Evolutionary conservation across 2,329 filamentous ascomycete species (phyloP), one percentile per base, ranked within the genome.

Genomic region (Botrytis galanthina): DNA sequence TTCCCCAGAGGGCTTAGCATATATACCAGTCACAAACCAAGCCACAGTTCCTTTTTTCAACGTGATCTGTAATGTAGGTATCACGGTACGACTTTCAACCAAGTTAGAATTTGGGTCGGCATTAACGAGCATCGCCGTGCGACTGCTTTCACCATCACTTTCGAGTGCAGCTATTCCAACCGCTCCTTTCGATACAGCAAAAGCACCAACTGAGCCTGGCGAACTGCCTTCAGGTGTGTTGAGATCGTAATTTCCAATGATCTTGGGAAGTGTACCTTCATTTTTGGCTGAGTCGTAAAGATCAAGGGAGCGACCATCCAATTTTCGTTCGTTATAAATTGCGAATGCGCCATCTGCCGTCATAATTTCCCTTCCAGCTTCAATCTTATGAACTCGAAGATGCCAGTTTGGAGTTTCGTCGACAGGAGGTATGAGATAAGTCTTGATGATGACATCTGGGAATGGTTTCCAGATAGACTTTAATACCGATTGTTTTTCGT

Each of bases 51-150:
- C 90, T 62, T 85, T 84, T 71, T 83, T 83, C 51, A 94, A 80
- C 39, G 88, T 89, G 75, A 87, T 85, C 79, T 90, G 88, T 78
- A 95, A 82, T 44, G 90, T 90, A 37, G 93, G 93, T 77, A 95
- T 87, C 60, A 92, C 86, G 6, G 91, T 93, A 74, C 92, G 84
- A 74, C 90, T 89, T 82, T 93, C 90, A 3, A 94, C 85, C 48
- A 95, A 83, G 82, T 95, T 95, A 66, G 90, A 92, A 83, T 95
- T 94, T 10, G 92, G 92, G 80, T 95, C 93, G 18, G 92, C 91
- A 73, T 93, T 90, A 66, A 94, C 88, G 39, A 93, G 84, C 79
- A 87, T 90, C 4, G 92, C 92, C 71, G 61, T 78, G 81, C 71
- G 79, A 76, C 6, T 75, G 78, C n/a, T 81, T 63, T 42, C 26